Evolutionary conservation across 257 asterid genomes (phyloP), one percentile per base, ranked within the genome.

Genomic region (Ajuga chamaepitys): DNA sequence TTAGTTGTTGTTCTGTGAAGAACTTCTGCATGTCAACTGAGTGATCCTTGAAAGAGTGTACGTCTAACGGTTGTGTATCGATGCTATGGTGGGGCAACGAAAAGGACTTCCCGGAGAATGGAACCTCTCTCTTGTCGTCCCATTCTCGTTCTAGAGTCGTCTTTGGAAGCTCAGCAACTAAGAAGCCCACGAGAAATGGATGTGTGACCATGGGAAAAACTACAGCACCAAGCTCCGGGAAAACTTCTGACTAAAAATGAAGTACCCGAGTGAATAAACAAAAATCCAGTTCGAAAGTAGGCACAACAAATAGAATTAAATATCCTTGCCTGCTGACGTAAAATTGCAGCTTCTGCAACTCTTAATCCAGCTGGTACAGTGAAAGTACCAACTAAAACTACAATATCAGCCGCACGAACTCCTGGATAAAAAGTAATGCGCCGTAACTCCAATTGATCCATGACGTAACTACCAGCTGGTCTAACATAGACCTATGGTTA

Each of bases 401-500:
- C 89, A 71, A 93, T 81, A 72, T 93, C 98, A 70, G 85, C 73
- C 0, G 68, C 82, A 78, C 71, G 72, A 65, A 51, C 82, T 30
- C 78, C 77, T 52, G 97, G 98, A 79, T 89, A 77, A 42, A 67
- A 70, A 38, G 89, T 79, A 72, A 87, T 68, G 30, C 95, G 88
- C 34, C 89, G 96, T 81, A 93, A 75, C 87, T 93, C 98, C 81
- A 93, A 77, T 7, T 70, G 79, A 79, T 93, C 98, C 97, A 93
- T 89, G 34, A 93, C 95, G 79, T 87, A 93, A 74, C 97, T 87
- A 60, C 89, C 97, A 74, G 97, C 97, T 71, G 98, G 98, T 67
- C 97, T 85, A 50, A 93, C 98, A 78, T 93, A 93, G 64, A 93
- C 87, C 98, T 89, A 80, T 48, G 67, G 14, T 60, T 54, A 64